Conservation (phyloP, 257 asterid species). For the Nicotiana tomentosiformis region DNA sequence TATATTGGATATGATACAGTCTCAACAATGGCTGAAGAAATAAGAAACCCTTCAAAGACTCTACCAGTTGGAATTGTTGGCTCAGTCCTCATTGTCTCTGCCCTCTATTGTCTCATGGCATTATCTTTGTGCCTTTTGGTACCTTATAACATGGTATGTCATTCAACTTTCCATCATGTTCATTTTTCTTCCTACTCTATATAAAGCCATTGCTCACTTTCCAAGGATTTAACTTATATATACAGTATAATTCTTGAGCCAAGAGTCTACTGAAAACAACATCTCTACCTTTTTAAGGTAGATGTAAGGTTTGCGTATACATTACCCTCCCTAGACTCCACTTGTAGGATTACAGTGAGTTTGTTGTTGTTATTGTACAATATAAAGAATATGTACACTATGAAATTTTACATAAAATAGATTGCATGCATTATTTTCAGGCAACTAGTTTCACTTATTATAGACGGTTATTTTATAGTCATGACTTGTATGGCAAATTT, state of each 20-base stretch:
- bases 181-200: neutral
- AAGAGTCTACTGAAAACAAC: too few relatives aligned
- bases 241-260: too few relatives aligned
- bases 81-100: conserved; percentile 37
- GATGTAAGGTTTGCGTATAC: too few relatives aligned
- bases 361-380: too few relatives aligned
- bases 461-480: neutral
- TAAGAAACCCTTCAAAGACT: conserved; percentile 30
- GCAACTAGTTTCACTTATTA: neutral
- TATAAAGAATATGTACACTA: neutral
- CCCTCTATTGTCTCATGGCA: conserved; percentile 38
- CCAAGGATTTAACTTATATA: too few relatives aligned
- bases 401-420: neutral
- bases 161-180: neutral
- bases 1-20: conserved; percentile 43
- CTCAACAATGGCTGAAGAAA: conserved; percentile 45
- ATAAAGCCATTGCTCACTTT: neutral
- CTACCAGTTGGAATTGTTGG: conserved; percentile 38
- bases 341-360: too few relatives aligned
- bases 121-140: conserved; percentile 25
- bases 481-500: too few relatives aligned
- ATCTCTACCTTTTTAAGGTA: too few relatives aligned
- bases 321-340: too few relatives aligned
- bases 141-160: conserved; percentile 32
- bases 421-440: neutral